Percentiles rank a stretch among this genome's conserved stretches.
These are phyloP conservation scores for Hypoxylon rickii DNA, from an alignment of 495 filamentous ascomycete genomes.

Conservation along the genomic window DNA sequence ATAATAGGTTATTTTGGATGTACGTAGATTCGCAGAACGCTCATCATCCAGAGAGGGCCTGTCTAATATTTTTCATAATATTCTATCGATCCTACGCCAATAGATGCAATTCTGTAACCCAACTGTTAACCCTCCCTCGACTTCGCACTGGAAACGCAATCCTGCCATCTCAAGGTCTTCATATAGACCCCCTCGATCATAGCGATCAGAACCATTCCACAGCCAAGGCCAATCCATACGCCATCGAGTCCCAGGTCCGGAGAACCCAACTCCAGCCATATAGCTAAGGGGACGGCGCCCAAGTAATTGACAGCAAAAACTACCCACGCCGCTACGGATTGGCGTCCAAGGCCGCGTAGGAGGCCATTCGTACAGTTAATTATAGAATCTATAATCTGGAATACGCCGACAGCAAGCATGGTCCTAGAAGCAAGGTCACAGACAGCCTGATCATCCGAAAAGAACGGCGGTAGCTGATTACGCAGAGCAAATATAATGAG, in stretches of 20 bases:
- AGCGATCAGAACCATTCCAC: constrained; percentile 55
- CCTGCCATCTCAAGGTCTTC: constrained; percentile 37
- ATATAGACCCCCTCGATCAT: constrained; percentile 36
- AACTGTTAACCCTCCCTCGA: constrained; percentile 22
- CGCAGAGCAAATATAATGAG: constrained; percentile 40
- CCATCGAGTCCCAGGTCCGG: constrained; percentile 64
- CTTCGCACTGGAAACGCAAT: constrained; percentile 36
- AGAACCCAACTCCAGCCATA: constrained; percentile 63
- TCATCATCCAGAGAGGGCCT: no score
- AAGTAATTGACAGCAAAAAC: constrained; percentile 73
- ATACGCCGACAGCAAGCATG: constrained; percentile 49
- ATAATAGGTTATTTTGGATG: no score
- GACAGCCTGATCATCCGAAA: constrained; percentile 43
- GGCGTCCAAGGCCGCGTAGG: constrained; percentile 67
- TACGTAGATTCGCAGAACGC: no score
- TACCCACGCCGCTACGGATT: constrained; percentile 75
- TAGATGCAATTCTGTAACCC: neutral
- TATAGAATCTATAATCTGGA: constrained; percentile 41
- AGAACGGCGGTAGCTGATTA: constrained; percentile 41
- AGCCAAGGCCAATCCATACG: constrained; percentile 70
- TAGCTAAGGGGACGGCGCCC: constrained; percentile 72
- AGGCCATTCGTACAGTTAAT: constrained; percentile 65
- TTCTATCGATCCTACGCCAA: no score
- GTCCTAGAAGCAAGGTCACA: constrained; percentile 30
- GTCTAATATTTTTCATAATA: no score